Evolutionary conservation across 1,284 basidiomycete genomes (phyloP), one percentile per base, ranked within the genome.

Genomic region (Porodaedalea pini): DNA sequence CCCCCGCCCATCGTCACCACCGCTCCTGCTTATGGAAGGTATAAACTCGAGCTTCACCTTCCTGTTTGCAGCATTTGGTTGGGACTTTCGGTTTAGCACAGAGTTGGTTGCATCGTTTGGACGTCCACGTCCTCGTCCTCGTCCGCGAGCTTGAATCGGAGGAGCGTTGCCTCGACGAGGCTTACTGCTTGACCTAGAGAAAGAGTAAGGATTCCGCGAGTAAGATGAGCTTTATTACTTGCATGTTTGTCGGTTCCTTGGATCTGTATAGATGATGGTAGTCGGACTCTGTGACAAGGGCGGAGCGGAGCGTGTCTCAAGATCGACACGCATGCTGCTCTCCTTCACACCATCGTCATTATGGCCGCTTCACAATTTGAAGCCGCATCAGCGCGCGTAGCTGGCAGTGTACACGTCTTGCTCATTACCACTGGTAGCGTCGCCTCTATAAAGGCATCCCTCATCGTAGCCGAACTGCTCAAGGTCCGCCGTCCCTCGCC

Each of bases 361-460:
- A 60, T 60, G 58, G 27, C 25, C n/a, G 8, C 17, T n/a, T 19
- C 37, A 6, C 31, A 17, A n/a, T 61, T 61, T 39, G 41, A 54
- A 45, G 51, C 60, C n/a, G 23, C 44, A 15, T 37, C 31, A 31
- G 57, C 48, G 23, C 57, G 57, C 15, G 25, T 39, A 6, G 21
- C 37, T 6, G 78, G 78, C 17, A 70, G 71, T 64, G 77, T 74
- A 0, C 87, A 98, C 68, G 82, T 98, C 37, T 74, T 98, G 4
- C 74, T 99, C 40, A 87, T 96, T 51, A 85, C 89, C 0, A 92
- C 93, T 0, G 95, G 96, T 10, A 96, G 92, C 65, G 96, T 99
- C 0, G 96, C 96, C 0, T 92, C 92, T 53, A 82, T 99, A 67
- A 98, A 98, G 69, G 85, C 89, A 0, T 94, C 94, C 1, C 76